Percentiles rank a stretch among this genome's conserved stretches.
Conservation (phyloP, 345 rosid genomes). For the Lagerstroemia speciosa region DNA sequence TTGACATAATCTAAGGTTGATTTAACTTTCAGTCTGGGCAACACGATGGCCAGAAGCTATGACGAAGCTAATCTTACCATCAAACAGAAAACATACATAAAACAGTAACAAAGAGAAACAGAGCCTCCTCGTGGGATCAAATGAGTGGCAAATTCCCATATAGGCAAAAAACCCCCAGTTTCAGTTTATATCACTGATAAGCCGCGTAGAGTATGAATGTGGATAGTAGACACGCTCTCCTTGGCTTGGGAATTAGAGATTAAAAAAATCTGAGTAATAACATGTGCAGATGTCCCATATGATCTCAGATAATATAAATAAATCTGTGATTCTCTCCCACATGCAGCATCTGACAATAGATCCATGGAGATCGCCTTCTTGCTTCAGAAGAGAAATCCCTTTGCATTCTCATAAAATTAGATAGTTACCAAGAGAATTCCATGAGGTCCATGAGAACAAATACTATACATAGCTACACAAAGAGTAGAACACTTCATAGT, state of each 20-base stretch:
- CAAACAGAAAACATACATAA: conserved; percentile 37
- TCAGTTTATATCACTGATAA: conserved; percentile 26
- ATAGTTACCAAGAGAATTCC: not conserved
- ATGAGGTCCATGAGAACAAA: conserved; percentile 4
- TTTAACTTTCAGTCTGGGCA: conserved; percentile 9
- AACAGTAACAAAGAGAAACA: conserved; percentile 37
- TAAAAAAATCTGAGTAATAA: conserved; percentile 6
- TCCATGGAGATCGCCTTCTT: conserved; percentile 1
- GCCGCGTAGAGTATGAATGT: conserved; percentile 28
- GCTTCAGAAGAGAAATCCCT: conserved; percentile 3
- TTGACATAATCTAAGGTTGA: conserved; percentile 14
- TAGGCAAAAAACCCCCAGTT: conserved; percentile 25
- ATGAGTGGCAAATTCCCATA: conserved; percentile 35
- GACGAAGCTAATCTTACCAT: conserved; percentile 40
- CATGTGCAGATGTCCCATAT: not conserved
- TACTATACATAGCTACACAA: not conserved
- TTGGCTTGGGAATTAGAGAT: conserved; percentile 36
- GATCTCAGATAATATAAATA: not conserved
- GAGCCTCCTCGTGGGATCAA: conserved; percentile 51
- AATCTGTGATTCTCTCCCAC: not conserved
- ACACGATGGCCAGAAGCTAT: conserved; percentile 18
- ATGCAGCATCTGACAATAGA: not conserved
- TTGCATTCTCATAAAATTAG: not conserved
- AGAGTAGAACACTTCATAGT: conserved; percentile 3
- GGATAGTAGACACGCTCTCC: conserved; percentile 26